phyloP scores from a whole-genome alignment of 2,329 filamentous ascomycete species.

The Colletotrichum sp. region DNA sequence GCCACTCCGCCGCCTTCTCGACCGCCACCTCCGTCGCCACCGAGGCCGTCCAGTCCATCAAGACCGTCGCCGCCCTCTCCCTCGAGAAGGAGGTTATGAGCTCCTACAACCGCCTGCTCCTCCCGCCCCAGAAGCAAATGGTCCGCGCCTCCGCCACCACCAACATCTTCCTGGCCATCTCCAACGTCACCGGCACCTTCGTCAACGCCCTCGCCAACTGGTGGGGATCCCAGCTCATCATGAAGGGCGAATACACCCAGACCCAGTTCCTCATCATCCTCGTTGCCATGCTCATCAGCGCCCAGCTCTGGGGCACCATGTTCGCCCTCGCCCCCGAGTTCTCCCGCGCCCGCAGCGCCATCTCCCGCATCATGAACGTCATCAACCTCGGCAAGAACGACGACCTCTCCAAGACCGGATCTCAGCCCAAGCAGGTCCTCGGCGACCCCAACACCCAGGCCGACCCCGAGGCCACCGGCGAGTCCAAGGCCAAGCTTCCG shows the following conservation, averaged over 20 bases:
- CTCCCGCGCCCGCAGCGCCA: conserved; percentile 59
- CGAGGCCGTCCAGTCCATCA: conserved; percentile 52
- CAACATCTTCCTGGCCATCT: conserved; percentile 52
- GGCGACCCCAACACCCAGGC: conserved; percentile 43
- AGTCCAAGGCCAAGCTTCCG: conserved; percentile 22
- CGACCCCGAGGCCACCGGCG: conserved; percentile 47
- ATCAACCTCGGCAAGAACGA: conserved; percentile 29
- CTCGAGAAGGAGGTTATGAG: conserved; percentile 31
- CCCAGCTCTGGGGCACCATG: conserved; percentile 67
- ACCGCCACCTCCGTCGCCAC: conserved; percentile 52
- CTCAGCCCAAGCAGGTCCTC: conserved; percentile 24
- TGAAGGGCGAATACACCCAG: conserved; percentile 57
- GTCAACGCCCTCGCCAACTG: conserved; percentile 70
- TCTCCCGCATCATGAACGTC: conserved; percentile 47
- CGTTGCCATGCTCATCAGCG: conserved; percentile 64
- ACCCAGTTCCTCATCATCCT: conserved; percentile 69
- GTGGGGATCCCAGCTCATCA: conserved; percentile 69
- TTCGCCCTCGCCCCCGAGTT: conserved; percentile 70
- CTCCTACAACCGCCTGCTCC: conserved; percentile 37
- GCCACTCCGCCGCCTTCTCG: conserved; percentile 54
- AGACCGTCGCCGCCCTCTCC: conserved; percentile 42
- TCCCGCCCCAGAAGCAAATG: conserved; percentile 23
- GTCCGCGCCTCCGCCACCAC: conserved; percentile 31
- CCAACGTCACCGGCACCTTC: conserved; percentile 56
- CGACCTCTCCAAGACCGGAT: conserved; percentile 30